Percentiles rank a stretch among this genome's conserved stretches.
Evolutionary conservation across 164 flowering plant species (phyloP).

Genomic region (Nymphaea thermarum): DNA sequence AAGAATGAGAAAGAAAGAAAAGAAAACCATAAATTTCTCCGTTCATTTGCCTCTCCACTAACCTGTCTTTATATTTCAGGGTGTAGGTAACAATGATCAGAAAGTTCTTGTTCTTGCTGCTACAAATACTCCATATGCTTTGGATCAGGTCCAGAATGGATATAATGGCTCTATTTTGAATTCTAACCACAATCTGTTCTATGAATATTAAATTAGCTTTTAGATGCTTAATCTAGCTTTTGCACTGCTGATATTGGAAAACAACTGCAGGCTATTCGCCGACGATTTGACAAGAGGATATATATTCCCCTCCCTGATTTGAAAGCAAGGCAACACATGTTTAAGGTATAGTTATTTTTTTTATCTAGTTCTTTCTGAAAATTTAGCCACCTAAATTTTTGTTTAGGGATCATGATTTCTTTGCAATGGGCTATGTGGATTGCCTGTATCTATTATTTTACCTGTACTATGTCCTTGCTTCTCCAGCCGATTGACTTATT

Average conservation of each 20-base stretch:
- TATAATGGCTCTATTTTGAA: background rate
- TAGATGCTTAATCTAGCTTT: background rate
- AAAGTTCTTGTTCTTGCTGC: conserved; percentile 99
- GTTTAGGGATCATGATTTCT: too few species aligned
- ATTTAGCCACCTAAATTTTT: too few species aligned
- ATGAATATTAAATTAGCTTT: background rate
- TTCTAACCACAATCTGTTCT: too few species aligned
- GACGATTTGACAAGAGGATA: conserved; percentile 95
- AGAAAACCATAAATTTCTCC: too few species aligned
- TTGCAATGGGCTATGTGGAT: too few species aligned
- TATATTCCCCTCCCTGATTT: conserved; percentile 95
- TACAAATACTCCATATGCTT: conserved; percentile 96
- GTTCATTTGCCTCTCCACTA: background rate
- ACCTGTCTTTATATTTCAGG: conserved; percentile 30
- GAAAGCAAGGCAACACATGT: conserved; percentile 96
- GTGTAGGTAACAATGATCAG: conserved; percentile 88
- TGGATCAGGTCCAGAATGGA: conserved; percentile 67
- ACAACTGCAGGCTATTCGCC: conserved; percentile 60
- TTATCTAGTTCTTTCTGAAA: too few species aligned
- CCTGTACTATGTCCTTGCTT: too few species aligned
- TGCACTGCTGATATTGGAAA: background rate
- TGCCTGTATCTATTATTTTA: too few species aligned
- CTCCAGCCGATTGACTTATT: too few species aligned
- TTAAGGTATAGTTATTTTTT: conserved; percentile 44
- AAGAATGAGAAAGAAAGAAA: too few species aligned